Evolutionary conservation across 2,329 filamentous ascomycete genomes (phyloP), one percentile per base, ranked within the genome.

Genomic region (Neurospora sp.): DNA sequence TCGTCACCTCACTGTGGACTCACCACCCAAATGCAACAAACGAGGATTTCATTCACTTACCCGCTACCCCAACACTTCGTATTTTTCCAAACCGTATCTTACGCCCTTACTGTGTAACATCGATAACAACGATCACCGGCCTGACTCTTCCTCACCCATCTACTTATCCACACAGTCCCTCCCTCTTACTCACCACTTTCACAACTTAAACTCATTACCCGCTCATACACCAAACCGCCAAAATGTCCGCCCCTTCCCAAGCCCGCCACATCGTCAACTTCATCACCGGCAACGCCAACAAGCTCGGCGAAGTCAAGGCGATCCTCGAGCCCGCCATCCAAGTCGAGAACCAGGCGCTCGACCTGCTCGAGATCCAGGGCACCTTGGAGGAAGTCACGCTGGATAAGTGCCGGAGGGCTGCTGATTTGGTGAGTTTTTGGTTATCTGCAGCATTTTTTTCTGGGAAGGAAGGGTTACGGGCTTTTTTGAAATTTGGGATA

Each of bases 211-310:
- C n/a, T 46, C n/a, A 19, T n/a, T n/a, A 8, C 46, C 11, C 28
- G 46, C 19, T 52, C 46, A 15, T 3, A 52, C 13, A 15, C 42
- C 40, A 42, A 17, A 10, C 28, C 52, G 52, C 73, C 83, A 74
- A 72, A 62, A 76, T 75, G 73, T 69, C 73, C 17, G 42, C 72
- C 62, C 73, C 74, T n/a, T 74, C 73, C 43, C 69, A 72, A 46
- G 72, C 74, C 40, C 73, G 76, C 15, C 78, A 78, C 4, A 76
- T 79, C 6, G 80, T 99, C 74, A 94, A 96, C 81, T 99, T 99
- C 84, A 97, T 99, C 78, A 98, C 95, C 1, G 92, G 95, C 80
- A 99, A 99, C 82, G 89, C 90, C 77, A 96, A 97, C 84, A 99
- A 99, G 83, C 86, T 99, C 70, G 83, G 86, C 70, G 96, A 99